A percentile compares a stretch with the other conserved stretches of the same genome.
Evolutionary conservation across 2,329 filamentous ascomycete species (phyloP).

Genomic region (Lachnellula hyalina): DNA sequence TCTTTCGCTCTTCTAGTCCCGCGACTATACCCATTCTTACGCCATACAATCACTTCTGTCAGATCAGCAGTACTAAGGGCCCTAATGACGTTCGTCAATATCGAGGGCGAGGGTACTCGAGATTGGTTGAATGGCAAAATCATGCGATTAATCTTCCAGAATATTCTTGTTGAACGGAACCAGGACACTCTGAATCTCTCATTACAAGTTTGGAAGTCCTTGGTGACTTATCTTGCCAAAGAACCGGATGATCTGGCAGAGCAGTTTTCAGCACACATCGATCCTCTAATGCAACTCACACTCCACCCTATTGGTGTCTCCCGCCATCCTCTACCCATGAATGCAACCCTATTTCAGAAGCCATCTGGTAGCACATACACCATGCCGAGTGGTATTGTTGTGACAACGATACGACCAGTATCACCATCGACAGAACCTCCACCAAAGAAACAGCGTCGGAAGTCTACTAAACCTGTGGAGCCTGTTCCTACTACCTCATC

Average conservation of each 20-base stretch:
- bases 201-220: constrained; percentile 77
- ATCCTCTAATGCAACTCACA: constrained; percentile 76
- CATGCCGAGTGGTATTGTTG: constrained; percentile 40
- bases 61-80: constrained; percentile 90
- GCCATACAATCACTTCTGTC: constrained; percentile 95
- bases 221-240: constrained; percentile 63
- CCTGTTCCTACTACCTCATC: constrained; percentile 56
- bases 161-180: constrained; percentile 88
- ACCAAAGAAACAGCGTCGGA: constrained; percentile 70
- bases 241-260: constrained; percentile 59
- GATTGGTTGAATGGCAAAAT: constrained; percentile 92
- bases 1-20: constrained; percentile 92
- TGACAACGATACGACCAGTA: constrained; percentile 36
- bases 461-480: constrained; percentile 78
- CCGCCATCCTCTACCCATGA: constrained; percentile 88
- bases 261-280: constrained; percentile 70
- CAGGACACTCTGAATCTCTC: constrained; percentile 76
- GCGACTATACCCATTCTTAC: constrained; percentile 88
- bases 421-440: constrained; percentile 51
- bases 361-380: constrained; percentile 85
- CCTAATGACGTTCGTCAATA: constrained; percentile 83
- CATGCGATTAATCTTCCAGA: constrained; percentile 86
- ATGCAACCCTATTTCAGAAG: constrained; percentile 81
- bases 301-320: constrained; percentile 90
- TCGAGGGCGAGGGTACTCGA: constrained; percentile 72